phyloP scores from a whole-genome alignment of 331 rosid genomes.

The Dryas integrifolia region DNA sequence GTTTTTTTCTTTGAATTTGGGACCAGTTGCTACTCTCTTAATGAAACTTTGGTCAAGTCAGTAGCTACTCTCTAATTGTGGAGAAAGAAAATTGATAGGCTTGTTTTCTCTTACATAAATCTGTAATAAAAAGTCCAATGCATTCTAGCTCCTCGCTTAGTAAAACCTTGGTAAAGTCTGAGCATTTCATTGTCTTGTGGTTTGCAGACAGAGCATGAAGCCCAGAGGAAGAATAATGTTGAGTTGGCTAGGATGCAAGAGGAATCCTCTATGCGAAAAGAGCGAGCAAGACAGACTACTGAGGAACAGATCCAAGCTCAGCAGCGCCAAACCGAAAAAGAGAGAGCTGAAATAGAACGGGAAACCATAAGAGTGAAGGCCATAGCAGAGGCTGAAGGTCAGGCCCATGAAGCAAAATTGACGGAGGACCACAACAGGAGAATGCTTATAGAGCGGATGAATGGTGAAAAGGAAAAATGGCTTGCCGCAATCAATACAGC shows the following conservation, averaged over 20 bases:
- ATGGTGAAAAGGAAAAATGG: slow-evolving; percentile 95
- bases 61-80: neutral
- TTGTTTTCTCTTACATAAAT: neutral
- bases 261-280: slow-evolving; percentile 74
- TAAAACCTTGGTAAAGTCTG: neutral
- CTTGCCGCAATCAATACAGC: slow-evolving; percentile 93
- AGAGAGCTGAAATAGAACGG: slow-evolving; percentile 86
- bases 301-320: slow-evolving; percentile 92
- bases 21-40: neutral
- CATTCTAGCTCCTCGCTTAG: neutral
- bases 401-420: slow-evolving; percentile 79
- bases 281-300: slow-evolving; percentile 75
- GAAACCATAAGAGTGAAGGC: slow-evolving; percentile 91
- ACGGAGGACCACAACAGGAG: slow-evolving; percentile 87
- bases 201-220: slow-evolving; percentile 80
- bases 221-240: slow-evolving; percentile 78
- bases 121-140: neutral
- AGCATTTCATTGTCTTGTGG: slow-evolving; percentile 15
- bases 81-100: neutral
- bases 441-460: slow-evolving; percentile 77
- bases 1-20: no score
- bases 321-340: slow-evolving; percentile 81
- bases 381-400: slow-evolving; percentile 91
- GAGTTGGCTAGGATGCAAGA: slow-evolving; percentile 96
- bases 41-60: neutral